These are phyloP conservation scores for Monascus ruber DNA, from an alignment of 2,329 filamentous ascomycete species.

Conservation along the genomic window DNA sequence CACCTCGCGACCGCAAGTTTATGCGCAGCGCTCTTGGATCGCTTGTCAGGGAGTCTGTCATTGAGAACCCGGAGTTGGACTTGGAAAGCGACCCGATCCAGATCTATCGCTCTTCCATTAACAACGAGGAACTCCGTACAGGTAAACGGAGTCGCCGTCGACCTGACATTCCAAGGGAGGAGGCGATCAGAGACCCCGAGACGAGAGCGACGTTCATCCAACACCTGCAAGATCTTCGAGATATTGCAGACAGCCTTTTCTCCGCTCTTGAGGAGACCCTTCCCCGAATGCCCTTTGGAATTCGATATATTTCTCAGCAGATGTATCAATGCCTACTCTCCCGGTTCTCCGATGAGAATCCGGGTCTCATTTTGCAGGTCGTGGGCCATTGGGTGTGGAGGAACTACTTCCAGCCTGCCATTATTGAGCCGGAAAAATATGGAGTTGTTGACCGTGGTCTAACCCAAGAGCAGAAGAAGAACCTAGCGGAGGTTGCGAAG, in stretches of 20 bases:
- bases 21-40: conserved; percentile 75
- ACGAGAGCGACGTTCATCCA: conserved; percentile 88
- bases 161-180: conserved; percentile 75
- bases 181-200: conserved; percentile 92
- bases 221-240: conserved; percentile 82
- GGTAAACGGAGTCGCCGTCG: conserved; percentile 70
- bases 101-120: conserved; percentile 90
- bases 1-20: conserved; percentile 84
- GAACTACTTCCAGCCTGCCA: conserved; percentile 79
- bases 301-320: conserved; percentile 78
- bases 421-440: conserved; percentile 82
- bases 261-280: conserved; percentile 68
- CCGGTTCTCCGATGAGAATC: conserved; percentile 70
- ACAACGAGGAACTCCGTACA: conserved; percentile 91
- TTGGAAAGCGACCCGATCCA: conserved; percentile 95
- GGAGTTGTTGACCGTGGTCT: conserved; percentile 84
- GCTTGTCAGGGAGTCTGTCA: conserved; percentile 79
- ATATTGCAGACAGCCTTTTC: conserved; percentile 89
- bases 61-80: conserved; percentile 82
- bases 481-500: conserved; percentile 80
- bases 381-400: conserved; percentile 90
- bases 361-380: conserved; percentile 65
- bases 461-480: conserved; percentile 84
- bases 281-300: conserved; percentile 82
- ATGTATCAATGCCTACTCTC: conserved; percentile 67